Evolutionary conservation across 352 stramenopile genomes (phyloP).

Genomic region (Phytophthora syringae): DNA sequence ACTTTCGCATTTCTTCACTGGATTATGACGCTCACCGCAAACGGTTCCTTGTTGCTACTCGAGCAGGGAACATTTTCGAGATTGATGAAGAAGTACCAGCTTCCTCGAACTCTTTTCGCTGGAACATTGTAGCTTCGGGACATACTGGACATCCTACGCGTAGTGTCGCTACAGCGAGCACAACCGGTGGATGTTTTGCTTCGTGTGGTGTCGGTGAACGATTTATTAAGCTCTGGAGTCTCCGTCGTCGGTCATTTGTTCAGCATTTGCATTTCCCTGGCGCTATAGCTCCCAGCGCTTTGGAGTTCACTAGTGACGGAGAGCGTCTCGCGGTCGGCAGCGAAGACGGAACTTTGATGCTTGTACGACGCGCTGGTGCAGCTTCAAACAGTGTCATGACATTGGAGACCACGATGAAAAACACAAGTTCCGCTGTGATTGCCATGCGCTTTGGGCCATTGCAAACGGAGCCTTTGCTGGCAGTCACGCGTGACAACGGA

Average conservation of each 20-base stretch:
- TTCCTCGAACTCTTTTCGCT: neutral
- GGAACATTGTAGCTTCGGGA: constrained; percentile 55
- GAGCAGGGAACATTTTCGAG: constrained; percentile 62
- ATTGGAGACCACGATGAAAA: constrained; percentile 63
- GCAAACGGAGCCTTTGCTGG: constrained; percentile 37
- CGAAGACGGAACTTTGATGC: constrained; percentile 59
- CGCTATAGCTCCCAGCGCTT: constrained; percentile 10
- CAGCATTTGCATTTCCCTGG: constrained; percentile 34
- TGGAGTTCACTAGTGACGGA: constrained; percentile 55
- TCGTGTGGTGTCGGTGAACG: constrained; percentile 53
- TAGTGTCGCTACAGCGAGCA: constrained; percentile 31
- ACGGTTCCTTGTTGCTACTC: constrained; percentile 67
- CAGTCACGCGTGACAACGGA: constrained; percentile 63
- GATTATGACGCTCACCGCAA: constrained; percentile 62
- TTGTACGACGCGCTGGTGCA: constrained; percentile 31
- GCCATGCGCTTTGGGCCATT: constrained; percentile 54
- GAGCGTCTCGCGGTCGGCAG: constrained; percentile 65
- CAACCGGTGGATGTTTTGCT: constrained; percentile 50
- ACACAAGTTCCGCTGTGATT: constrained; percentile 50
- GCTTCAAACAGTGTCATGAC: constrained; percentile 34
- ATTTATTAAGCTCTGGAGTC: constrained; percentile 65
- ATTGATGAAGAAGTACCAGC: constrained; percentile 37
- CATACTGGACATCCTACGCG: constrained; percentile 42
- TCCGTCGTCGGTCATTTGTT: constrained; percentile 46
- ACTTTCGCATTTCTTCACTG: constrained; percentile 75